Percentiles rank a stretch among this genome's conserved stretches.
phyloP scores from a whole-genome alignment of 805 yeast genomes.

The Blastobotrys terrestris region DNA sequence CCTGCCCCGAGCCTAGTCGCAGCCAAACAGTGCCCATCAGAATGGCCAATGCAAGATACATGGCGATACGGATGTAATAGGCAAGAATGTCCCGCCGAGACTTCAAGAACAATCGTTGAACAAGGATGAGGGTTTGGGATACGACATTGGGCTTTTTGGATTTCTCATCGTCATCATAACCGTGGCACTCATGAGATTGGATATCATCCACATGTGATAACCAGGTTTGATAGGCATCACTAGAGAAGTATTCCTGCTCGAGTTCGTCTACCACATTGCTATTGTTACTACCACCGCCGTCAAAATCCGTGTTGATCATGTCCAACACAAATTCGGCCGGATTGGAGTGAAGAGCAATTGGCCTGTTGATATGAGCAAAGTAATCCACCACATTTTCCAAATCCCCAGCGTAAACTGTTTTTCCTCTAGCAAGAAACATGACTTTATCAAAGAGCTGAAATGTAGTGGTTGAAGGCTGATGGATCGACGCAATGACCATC shows the following conservation, averaged over 20 bases:
- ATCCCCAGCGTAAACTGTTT: conserved; percentile 43
- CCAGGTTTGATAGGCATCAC: neutral
- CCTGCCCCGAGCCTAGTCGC: conserved; percentile 26
- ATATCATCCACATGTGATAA: neutral
- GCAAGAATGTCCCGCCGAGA: conserved; percentile 34
- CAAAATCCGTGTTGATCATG: conserved; percentile 72
- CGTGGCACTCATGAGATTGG: neutral
- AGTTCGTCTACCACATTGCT: neutral
- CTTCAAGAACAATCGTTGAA: conserved; percentile 29
- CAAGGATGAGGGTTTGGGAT: conserved; percentile 17
- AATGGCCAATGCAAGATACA: conserved; percentile 38
- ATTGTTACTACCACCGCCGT: conserved; percentile 20
- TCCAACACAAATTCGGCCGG: conserved; percentile 61
- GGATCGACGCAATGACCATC: conserved; percentile 63
- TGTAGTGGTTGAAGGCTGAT: conserved; percentile 80
- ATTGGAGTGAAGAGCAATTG: conserved; percentile 43
- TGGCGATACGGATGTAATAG: conserved; percentile 33
- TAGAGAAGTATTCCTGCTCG: neutral
- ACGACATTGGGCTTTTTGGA: conserved; percentile 1
- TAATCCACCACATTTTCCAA: conserved; percentile 39
- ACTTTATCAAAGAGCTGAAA: conserved; percentile 60
- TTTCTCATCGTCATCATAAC: neutral
- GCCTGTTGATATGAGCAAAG: conserved; percentile 43
- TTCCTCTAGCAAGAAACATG: conserved; percentile 59
- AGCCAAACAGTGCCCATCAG: conserved; percentile 39